A percentile compares a stretch with the other conserved stretches of the same genome.
Evolutionary conservation across 2,329 filamentous ascomycete genomes (phyloP).

Genomic region (Piedraia hortae): DNA sequence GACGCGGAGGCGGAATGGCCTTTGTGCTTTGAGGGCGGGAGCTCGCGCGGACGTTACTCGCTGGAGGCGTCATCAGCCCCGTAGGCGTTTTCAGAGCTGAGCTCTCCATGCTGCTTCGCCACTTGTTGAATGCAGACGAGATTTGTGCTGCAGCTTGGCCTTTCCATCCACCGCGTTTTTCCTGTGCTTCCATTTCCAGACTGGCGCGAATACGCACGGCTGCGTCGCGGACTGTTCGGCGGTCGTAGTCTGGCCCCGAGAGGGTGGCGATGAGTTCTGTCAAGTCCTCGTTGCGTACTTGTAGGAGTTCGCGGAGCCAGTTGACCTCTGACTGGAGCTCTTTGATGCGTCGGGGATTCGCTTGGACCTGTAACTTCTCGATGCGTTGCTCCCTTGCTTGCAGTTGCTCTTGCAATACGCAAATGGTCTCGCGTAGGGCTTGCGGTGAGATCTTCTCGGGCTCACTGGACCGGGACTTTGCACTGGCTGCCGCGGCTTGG

Average conservation of each 20-base stretch:
- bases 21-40: constrained; percentile 17
- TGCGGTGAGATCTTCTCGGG: constrained; percentile 83
- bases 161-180: constrained; percentile 48
- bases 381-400: constrained; percentile 80
- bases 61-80: constrained; percentile 72
- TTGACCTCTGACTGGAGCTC: constrained; percentile 83
- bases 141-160: constrained; percentile 61
- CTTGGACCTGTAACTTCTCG: constrained; percentile 53
- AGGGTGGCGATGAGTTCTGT: constrained; percentile 71
- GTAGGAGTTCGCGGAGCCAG: constrained; percentile 82
- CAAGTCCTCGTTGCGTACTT: constrained; percentile 69
- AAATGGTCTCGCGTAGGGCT: constrained; percentile 80
- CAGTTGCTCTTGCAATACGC: constrained; percentile 86
- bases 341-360: constrained; percentile 57
- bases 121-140: constrained; percentile 91
- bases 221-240: constrained; percentile 57
- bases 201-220: constrained; percentile 83
- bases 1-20: constrained; percentile 5
- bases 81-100: constrained; percentile 28
- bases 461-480: constrained; percentile 13
- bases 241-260: constrained; percentile 44
- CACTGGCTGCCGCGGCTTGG: constrained; percentile 48
- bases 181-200: constrained; percentile 91
- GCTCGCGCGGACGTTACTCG: constrained; percentile 39
- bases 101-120: constrained; percentile 39